phyloP scores from a whole-genome alignment of 2,329 filamentous ascomycete genomes.

The Alternaria brassicicola region DNA sequence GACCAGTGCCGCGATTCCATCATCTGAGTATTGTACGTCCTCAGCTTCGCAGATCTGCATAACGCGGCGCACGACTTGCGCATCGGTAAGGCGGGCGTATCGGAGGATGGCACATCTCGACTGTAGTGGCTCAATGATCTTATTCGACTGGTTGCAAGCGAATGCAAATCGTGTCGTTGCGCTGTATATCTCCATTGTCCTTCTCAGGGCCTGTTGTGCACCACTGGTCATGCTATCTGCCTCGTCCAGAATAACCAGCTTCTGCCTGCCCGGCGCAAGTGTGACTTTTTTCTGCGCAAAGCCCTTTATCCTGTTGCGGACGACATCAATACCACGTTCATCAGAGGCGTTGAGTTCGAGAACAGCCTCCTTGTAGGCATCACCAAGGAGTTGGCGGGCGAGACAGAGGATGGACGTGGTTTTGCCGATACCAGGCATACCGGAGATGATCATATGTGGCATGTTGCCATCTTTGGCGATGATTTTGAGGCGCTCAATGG shows the following conservation, averaged over 20 bases:
- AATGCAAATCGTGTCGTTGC: slow-evolving; percentile 97
- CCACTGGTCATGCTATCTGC: slow-evolving; percentile 96
- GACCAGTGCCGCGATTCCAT: slow-evolving; percentile 92
- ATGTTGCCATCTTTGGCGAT: slow-evolving; percentile 99
- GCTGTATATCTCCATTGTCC: slow-evolving; percentile 99
- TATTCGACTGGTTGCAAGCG: slow-evolving; percentile 98
- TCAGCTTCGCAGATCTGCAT: slow-evolving; percentile 93
- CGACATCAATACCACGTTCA: slow-evolving; percentile 96
- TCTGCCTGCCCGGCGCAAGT: slow-evolving; percentile 85
- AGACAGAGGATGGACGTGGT: slow-evolving; percentile 95
- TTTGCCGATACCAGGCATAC: slow-evolving; percentile 98
- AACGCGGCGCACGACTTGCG: slow-evolving; percentile 87
- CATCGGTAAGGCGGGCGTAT: slow-evolving; percentile 90
- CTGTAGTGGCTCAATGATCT: slow-evolving; percentile 99
- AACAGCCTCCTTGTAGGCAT: slow-evolving; percentile 96
- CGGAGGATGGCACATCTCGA: slow-evolving; percentile 95
- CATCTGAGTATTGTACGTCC: slow-evolving; percentile 86
- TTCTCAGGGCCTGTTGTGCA: slow-evolving; percentile 89
- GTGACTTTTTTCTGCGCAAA: slow-evolving; percentile 99
- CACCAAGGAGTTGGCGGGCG: slow-evolving; percentile 86
- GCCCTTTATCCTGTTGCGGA: slow-evolving; percentile 95
- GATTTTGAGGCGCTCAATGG: slow-evolving; percentile 95
- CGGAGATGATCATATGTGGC: slow-evolving; percentile 99
- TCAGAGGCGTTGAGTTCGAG: slow-evolving; percentile 96
- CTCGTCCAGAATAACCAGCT: slow-evolving; percentile 96